Evolutionary conservation across 257 asterid species (phyloP).

Genomic region (Knoxia roxburghii): DNA sequence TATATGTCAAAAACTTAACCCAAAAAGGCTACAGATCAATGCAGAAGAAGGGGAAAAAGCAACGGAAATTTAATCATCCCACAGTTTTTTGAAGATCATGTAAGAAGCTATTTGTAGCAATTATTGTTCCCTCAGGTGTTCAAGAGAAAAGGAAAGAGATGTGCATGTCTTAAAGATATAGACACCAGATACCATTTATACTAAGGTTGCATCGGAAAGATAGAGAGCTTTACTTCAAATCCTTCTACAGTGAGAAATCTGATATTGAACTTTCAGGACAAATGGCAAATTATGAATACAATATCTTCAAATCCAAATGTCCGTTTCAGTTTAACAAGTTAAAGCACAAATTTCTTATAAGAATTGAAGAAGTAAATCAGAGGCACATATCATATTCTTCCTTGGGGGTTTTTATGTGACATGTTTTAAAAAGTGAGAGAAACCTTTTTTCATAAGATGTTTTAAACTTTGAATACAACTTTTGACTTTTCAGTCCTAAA

Average conservation of each 20-base stretch:
- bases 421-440: too few species aligned
- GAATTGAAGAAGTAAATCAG: neutral
- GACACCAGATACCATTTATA: neutral
- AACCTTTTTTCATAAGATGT: too few species aligned
- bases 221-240: neutral
- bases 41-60: neutral
- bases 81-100: neutral
- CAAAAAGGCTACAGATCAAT: neutral
- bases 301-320: neutral
- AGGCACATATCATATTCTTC: too few species aligned
- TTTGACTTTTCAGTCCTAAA: too few species aligned
- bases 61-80: too few species aligned
- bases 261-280: neutral
- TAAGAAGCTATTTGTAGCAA: neutral
- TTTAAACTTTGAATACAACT: too few species aligned
- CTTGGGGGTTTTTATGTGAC: too few species aligned
- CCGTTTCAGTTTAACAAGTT: too few species aligned
- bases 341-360: neutral
- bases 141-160: too few species aligned
- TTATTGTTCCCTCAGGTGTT: neutral
- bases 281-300: neutral
- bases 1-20: conserved; percentile 16
- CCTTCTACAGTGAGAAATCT: neutral
- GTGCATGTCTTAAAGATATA: neutral
- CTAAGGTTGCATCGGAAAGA: neutral